These are phyloP conservation scores for Phialophora tarda DNA, from an alignment of 2,329 filamentous ascomycete genomes.

Conservation along the genomic window DNA sequence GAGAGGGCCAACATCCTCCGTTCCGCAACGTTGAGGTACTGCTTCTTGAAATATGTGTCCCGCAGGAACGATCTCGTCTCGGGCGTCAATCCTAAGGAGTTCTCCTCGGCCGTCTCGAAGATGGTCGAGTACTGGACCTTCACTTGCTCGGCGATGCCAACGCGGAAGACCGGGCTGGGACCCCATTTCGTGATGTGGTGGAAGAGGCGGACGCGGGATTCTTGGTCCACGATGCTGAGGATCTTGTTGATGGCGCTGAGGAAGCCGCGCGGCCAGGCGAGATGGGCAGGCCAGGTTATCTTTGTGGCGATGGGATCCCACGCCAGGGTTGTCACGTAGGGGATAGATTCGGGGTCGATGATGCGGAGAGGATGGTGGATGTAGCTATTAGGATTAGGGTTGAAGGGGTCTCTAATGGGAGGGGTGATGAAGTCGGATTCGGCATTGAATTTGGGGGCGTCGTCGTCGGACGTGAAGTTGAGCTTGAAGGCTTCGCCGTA, in stretches of 20 bases:
- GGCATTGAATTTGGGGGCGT: conserved; percentile 18
- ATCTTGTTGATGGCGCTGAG: conserved; percentile 29
- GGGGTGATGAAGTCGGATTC: conserved; percentile 3
- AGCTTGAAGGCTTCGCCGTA: conserved; percentile 30
- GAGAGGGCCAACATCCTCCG: conserved; percentile 18
- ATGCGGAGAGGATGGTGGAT: conserved; percentile 24
- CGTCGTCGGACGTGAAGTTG: conserved; percentile 29
- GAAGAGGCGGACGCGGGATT: conserved; percentile 31
- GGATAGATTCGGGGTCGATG: conserved; percentile 27
- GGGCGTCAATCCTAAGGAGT: conserved; percentile 29
- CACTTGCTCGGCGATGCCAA: conserved; percentile 26
- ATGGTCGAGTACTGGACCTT: conserved; percentile 23
- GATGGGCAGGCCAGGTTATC: conserved; percentile 22
- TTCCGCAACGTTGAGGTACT: conserved; percentile 22
- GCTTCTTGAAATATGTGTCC: conserved; percentile 13
- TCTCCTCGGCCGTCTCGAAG: conserved; percentile 20
- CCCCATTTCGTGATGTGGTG: conserved; percentile 33
- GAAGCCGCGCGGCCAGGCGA: conserved; percentile 20
- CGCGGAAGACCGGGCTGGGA: conserved; percentile 30
- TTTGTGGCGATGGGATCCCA: conserved; percentile 31
- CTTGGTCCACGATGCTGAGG: conserved; percentile 29
- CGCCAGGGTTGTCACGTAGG: conserved; percentile 30
- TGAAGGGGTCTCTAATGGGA: neutral
- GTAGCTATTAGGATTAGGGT: conserved; percentile 1
- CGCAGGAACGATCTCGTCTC: conserved; percentile 29